phyloP scores from a whole-genome alignment of 805 yeast species.

The Cephaloascus albidus region DNA sequence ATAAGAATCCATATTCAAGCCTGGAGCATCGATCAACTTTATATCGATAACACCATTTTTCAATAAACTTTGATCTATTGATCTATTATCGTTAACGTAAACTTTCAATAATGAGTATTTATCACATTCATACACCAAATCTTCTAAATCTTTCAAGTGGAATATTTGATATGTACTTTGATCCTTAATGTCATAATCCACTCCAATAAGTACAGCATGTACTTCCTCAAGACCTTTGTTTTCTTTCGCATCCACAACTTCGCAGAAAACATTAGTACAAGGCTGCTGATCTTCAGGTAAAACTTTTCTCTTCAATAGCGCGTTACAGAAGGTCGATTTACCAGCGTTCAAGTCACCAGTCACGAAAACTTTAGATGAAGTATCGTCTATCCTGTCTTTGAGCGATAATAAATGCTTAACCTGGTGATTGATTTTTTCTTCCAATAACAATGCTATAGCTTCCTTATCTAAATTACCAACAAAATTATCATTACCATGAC shows the following conservation, averaged over 20 bases:
- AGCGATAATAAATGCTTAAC: conserved; percentile 61
- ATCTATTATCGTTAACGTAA: conserved; percentile 70
- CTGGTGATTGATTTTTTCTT: conserved; percentile 56
- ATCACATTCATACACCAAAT: conserved; percentile 67
- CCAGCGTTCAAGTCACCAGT: conserved; percentile 98
- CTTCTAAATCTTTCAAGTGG: conserved; percentile 47
- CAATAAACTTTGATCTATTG: conserved; percentile 58
- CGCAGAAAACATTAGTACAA: conserved; percentile 93
- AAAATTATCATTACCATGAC: conserved; percentile 31
- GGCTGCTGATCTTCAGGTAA: conserved; percentile 98
- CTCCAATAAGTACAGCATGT: conserved; percentile 71
- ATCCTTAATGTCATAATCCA: conserved; percentile 41
- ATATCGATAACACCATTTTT: conserved; percentile 90
- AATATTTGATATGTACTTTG: conserved; percentile 56
- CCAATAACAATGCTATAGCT: conserved; percentile 61
- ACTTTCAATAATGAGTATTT: conserved; percentile 66
- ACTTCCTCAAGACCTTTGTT: conserved; percentile 80
- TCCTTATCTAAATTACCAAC: conserved; percentile 54
- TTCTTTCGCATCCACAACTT: conserved; percentile 75
- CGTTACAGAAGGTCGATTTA: conserved; percentile 91
- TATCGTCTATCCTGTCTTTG: conserved; percentile 80
- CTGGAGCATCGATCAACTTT: conserved; percentile 93
- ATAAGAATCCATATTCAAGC: conserved; percentile 84
- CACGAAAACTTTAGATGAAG: conserved; percentile 86
- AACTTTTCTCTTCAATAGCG: conserved; percentile 64